Percentiles rank a stretch among this genome's conserved stretches.
Evolutionary conservation across 2,329 filamentous ascomycete species (phyloP).

Genomic region (Trichophyton equinum): DNA sequence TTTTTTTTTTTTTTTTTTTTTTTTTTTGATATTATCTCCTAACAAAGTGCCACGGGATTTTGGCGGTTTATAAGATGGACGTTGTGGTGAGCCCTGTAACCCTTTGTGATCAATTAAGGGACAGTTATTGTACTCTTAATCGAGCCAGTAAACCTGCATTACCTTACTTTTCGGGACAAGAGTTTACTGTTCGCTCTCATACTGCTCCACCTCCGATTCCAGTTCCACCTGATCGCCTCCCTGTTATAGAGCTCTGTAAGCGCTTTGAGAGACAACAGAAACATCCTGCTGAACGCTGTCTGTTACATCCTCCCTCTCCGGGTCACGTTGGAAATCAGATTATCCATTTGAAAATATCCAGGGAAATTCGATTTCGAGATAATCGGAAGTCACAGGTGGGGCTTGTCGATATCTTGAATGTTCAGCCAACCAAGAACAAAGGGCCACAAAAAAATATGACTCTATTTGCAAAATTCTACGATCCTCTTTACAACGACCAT

Average conservation of each 20-base stretch:
- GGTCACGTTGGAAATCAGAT: neutral
- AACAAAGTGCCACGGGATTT: neutral
- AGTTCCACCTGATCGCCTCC: neutral
- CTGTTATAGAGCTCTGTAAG: neutral
- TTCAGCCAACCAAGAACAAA: neutral
- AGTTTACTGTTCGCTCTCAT: neutral
- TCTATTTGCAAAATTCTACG: neutral
- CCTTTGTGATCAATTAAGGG: neutral
- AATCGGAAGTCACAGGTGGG: neutral
- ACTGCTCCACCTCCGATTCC: neutral
- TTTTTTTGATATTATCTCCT: too few relatives aligned
- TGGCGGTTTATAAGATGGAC: neutral
- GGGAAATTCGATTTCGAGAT: neutral
- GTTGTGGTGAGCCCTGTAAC: neutral
- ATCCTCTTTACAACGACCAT: constrained; percentile 2
- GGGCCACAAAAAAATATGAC: neutral
- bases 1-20: too few relatives aligned
- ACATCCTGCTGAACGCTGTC: neutral
- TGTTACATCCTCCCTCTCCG: neutral
- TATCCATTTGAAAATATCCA: neutral
- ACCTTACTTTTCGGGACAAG: neutral
- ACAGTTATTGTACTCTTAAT: neutral
- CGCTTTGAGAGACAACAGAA: neutral
- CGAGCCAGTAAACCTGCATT: neutral
- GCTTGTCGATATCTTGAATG: neutral